Evolutionary conservation across 1,139 yeast genomes (phyloP), one percentile per base, ranked within the genome.

Genomic region (Saccharomycopsis phalli): DNA sequence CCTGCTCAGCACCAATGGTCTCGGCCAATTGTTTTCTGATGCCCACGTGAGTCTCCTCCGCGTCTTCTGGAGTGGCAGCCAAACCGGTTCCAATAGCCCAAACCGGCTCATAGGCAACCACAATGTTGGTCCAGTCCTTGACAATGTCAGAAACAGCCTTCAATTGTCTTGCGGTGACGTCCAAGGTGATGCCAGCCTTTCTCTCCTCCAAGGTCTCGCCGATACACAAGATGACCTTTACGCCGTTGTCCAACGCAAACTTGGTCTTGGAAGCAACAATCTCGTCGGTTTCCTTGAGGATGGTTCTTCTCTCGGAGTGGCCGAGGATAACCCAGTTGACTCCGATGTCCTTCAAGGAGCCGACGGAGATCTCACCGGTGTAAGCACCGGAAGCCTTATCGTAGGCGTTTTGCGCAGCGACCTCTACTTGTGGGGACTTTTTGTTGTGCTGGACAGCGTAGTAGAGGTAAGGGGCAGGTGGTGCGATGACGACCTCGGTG

Each of bases 41-140:
- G 53, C 73, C 76, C 62, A 76, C 76, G 73, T 93, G 98, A 60
- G 94, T 87, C 53, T 79, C 86, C 72, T 87, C 95, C 54, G 96
- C 97, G 61, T 91, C 97, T 52, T 83, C 86, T 52, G 98, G 88
- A 54, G 98, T 91, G 52, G 98, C 98, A 59, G 97, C 96, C 60
- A 91, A 78, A 60, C 99, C 99, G 55, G 98, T 88, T 65, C 99
- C 99, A 59, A 91, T 91, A 55, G 99, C 99, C 98, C 98, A 91
- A 55, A 91, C 95, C 56, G 99, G 99, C 71, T 91, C 98, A 70
- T 93, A 93, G 60, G 98, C 99, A 64, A 93, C 71, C 52, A 91
- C 98, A 55, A 91, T 72, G 65, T 83, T 74, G 51, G 81, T 59
- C 98, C 98, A 91, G 76, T 88, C 97, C 56, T 73, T 65, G 50